Percentiles rank a stretch among this genome's conserved stretches.
Conservation (phyloP, 2,329 filamentous ascomycete genomes). For the Penicillium sp. region DNA sequence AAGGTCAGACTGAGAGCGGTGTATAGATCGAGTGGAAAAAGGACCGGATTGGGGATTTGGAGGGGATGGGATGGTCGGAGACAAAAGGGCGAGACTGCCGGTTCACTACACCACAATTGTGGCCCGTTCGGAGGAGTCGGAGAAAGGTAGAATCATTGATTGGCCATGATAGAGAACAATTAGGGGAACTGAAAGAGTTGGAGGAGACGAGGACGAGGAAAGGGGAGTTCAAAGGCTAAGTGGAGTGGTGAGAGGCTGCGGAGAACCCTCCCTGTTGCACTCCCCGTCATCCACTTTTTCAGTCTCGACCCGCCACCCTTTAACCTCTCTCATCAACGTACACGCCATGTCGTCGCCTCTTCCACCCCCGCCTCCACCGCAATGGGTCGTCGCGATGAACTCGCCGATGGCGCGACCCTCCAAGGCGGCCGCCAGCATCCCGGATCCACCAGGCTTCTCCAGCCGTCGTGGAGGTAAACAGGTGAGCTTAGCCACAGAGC, state of each 20-base stretch:
- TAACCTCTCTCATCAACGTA: slow-evolving; percentile 16
- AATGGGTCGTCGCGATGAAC: slow-evolving; percentile 80
- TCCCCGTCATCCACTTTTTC: slow-evolving; percentile 12
- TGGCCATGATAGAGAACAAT: slow-evolving; percentile 11
- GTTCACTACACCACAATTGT: slow-evolving; percentile 14
- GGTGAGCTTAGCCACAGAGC: slow-evolving; percentile 41
- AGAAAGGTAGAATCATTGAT: slow-evolving; percentile 13
- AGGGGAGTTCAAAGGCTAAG: slow-evolving; percentile 22
- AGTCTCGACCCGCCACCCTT: slow-evolving; percentile 5
- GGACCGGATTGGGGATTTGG: slow-evolving; percentile 3
- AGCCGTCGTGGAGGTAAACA: slow-evolving; percentile 47
- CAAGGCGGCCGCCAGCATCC: slow-evolving; percentile 55
- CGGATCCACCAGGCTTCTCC: slow-evolving; percentile 83
- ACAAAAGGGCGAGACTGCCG: slow-evolving; percentile 16
- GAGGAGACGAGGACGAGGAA: slow-evolving; percentile 13
- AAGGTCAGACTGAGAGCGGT: neutral
- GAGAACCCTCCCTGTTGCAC: slow-evolving; percentile 23
- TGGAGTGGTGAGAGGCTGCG: slow-evolving; percentile 22
- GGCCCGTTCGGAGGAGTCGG: slow-evolving; percentile 14
- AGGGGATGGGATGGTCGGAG: slow-evolving; percentile 3
- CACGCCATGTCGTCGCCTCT: slow-evolving; percentile 20
- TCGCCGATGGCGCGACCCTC: slow-evolving; percentile 66
- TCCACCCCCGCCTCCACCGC: slow-evolving; percentile 53
- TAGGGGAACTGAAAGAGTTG: slow-evolving; percentile 11
- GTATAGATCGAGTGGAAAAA: slow-evolving; percentile 3